Evolutionary conservation across 169 alveolate genomes (phyloP), one percentile per base, ranked within the genome.

Genomic region (Plasmodium reichenowi): DNA sequence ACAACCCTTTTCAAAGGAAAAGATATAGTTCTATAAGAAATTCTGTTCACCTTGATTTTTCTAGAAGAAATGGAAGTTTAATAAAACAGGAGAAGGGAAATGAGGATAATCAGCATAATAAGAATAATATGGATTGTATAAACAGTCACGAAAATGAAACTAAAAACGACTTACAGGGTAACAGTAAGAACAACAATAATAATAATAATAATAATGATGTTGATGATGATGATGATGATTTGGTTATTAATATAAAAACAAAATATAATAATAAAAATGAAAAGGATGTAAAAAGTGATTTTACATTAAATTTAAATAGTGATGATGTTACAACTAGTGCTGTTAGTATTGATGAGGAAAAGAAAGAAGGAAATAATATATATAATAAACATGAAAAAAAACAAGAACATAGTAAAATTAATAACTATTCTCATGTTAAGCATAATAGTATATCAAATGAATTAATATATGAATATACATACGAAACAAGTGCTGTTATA

Each of bases 401-500:
- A 0, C 7, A 3, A 62, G 29, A 62, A 17, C 15, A 26, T 15
- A 54, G 22, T 48, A 24, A 2, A 6, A 56, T 17, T 56, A 56
- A 56, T 6, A 56, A 13, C 6, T 7, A 56, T 17, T 71, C 62
- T 4, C 58, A 17, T 48, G 12, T 45, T n/a, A 73, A n/a, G 26
- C 5, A 47, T 22, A 32, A 62, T 45, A 68, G 64, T 3, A 12
- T 22, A 15, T 3, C 67, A 15, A 6, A 3, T 78, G 3, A 47
- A 5, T 12, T 1, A 8, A 20, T n/a, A 24, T 9, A 78, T 66
- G 54, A 17, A n/a, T 64, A 64, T 45, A 20, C 60, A 3, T 78
- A 64, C n/a, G 45, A 43, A 52, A 45, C 89, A 3, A 50, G 47
- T 68, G 62, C 62, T 12, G 76, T 78, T 43, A 78, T 78, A 17